Evolutionary conservation across 148 eudicot species (phyloP).

Genomic region (Camellia lanceoleosa): DNA sequence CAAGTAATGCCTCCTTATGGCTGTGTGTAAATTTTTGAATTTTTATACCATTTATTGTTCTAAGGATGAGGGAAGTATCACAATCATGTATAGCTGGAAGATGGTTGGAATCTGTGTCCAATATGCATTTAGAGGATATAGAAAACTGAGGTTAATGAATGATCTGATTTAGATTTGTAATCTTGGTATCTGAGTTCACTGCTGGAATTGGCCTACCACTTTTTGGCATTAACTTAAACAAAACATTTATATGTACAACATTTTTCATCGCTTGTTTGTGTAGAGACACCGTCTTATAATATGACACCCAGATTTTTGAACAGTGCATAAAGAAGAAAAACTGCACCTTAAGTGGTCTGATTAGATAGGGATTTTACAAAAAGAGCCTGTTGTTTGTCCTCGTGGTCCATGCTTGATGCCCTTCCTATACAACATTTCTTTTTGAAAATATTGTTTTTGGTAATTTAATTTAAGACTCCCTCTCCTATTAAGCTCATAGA

Average conservation of each 20-base stretch:
- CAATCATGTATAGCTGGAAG: background rate
- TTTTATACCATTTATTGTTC: background rate
- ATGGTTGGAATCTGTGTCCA: background rate
- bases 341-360: background rate
- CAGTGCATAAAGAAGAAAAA: background rate
- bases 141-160: background rate
- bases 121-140: background rate
- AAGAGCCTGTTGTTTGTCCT: background rate
- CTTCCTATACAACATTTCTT: background rate
- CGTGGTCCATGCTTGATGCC: background rate
- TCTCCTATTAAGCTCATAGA: background rate
- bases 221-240: background rate
- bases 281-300: background rate
- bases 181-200: background rate
- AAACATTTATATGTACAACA: background rate
- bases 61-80: background rate
- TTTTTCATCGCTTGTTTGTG: background rate
- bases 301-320: background rate
- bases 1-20: conserved; percentile 42
- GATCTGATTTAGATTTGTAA: background rate
- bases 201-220: background rate
- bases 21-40: background rate
- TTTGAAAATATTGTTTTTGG: background rate
- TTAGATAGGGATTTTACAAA: background rate
- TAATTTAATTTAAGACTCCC: background rate